These are phyloP conservation scores for Carex cristatella DNA, from an alignment of 176 grass and related monocot species.

Conservation along the genomic window DNA sequence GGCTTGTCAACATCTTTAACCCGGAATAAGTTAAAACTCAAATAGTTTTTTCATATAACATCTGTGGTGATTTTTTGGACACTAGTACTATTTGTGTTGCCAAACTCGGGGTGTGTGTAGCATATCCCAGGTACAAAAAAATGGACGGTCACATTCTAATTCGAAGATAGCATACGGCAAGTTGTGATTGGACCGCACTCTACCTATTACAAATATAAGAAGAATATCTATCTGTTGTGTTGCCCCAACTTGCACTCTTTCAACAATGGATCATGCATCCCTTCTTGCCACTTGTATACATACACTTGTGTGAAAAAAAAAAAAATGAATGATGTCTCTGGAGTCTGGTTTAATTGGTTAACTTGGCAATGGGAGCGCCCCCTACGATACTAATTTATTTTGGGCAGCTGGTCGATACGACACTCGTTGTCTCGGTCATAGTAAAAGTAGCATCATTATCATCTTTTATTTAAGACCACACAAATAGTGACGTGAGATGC, in stretches of 20 bases:
- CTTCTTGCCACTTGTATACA: slow-evolving; percentile 3
- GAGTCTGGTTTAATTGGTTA: not conserved
- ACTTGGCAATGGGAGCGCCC: not conserved
- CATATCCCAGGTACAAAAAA: not conserved
- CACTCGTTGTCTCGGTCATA: not conserved
- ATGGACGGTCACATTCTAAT: not conserved
- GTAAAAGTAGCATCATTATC: not conserved
- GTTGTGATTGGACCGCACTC: slow-evolving; percentile 20
- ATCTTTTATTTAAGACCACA: not conserved
- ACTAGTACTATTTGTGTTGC: not conserved
- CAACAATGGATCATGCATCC: slow-evolving; percentile 1
- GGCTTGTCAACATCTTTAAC: no score
- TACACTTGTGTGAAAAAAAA: not conserved
- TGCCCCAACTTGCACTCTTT: slow-evolving; percentile 1
- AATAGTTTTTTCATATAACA: no score
- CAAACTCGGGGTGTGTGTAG: not conserved
- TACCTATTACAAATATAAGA: not conserved
- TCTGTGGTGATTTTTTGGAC: not conserved
- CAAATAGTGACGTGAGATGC: not conserved
- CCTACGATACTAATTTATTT: not conserved
- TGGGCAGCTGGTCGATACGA: not conserved
- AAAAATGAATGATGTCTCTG: not conserved
- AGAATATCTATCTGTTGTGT: slow-evolving; percentile 8
- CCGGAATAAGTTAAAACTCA: no score
- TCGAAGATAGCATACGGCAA: not conserved